These are phyloP conservation scores for Yamadazyma epiphylla DNA, from an alignment of 1,139 yeast genomes.

Conservation along the genomic window DNA sequence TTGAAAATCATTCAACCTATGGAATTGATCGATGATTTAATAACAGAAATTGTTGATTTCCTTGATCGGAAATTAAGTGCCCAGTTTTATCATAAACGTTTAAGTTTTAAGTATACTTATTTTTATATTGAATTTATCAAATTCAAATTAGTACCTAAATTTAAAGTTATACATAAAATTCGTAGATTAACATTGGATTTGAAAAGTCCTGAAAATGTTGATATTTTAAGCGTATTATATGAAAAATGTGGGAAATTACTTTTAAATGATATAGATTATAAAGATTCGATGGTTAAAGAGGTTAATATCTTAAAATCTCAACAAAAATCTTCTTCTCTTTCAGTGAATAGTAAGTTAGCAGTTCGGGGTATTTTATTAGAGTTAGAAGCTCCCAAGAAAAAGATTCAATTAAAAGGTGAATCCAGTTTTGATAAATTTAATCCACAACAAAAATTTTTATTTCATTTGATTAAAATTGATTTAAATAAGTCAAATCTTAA, in stretches of 20 bases:
- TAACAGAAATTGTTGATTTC: conserved; percentile 51
- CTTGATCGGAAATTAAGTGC: conserved; percentile 61
- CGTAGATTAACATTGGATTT: conserved; percentile 52
- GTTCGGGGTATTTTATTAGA: conserved; percentile 56
- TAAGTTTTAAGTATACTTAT: conserved; percentile 55
- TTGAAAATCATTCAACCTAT: conserved; percentile 53
- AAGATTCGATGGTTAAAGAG: conserved; percentile 60
- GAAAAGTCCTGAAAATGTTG: conserved; percentile 55
- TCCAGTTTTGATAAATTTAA: conserved; percentile 19
- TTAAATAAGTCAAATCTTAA: conserved; percentile 35
- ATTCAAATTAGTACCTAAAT: conserved; percentile 71
- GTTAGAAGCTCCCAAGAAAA: conserved; percentile 56
- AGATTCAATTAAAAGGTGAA: conserved; percentile 20
- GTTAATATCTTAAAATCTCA: conserved; percentile 51
- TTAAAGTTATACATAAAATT: conserved; percentile 68
- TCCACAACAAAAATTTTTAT: conserved; percentile 49
- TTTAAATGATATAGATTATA: conserved; percentile 58
- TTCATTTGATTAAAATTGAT: conserved; percentile 48
- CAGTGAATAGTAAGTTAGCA: conserved; percentile 55
- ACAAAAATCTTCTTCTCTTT: conserved; percentile 47
- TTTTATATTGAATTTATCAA: conserved; percentile 75
- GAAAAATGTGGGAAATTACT: conserved; percentile 74
- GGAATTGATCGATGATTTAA: conserved; percentile 41
- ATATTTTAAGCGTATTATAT: conserved; percentile 60
- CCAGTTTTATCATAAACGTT: conserved; percentile 48